Evolutionary conservation across 148 eudicot genomes (phyloP).

Genomic region (Pharnaceum exiguum): DNA sequence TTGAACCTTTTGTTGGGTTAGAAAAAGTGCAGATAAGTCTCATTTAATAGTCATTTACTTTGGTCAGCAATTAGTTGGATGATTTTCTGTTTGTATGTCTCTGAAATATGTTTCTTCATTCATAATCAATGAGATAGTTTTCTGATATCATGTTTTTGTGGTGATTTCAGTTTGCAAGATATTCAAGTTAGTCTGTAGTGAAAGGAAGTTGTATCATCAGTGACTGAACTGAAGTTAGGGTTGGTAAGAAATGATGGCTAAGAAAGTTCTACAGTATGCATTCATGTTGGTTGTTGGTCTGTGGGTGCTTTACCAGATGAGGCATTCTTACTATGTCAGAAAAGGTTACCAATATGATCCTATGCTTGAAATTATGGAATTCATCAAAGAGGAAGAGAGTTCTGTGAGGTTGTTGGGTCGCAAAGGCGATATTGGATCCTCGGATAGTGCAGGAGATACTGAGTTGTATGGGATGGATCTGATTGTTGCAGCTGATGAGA

Average conservation of each 20-base stretch:
- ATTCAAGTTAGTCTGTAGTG: neutral
- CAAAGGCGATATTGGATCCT: constrained; percentile 8
- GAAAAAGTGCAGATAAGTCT: no score
- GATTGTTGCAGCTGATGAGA: constrained; percentile 5
- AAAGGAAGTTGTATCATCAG: neutral
- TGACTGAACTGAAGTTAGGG: neutral
- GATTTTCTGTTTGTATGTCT: no score
- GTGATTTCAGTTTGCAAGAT: no score
- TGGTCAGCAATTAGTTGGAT: no score
- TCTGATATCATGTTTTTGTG: no score
- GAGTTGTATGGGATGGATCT: constrained; percentile 10
- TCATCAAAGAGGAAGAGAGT: neutral
- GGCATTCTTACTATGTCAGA: neutral
- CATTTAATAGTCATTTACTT: no score
- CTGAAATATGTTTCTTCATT: no score
- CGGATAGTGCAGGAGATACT: neutral
- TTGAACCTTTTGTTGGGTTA: no score
- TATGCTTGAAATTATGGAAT: neutral
- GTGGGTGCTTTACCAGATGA: constrained; percentile 25
- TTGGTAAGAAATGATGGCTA: neutral
- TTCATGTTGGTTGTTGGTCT: constrained; percentile 6
- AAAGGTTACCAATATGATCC: no score
- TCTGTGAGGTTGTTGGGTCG: constrained; percentile 11
- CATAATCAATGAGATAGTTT: no score
- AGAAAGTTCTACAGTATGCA: constrained; percentile 10